phyloP scores from a whole-genome alignment of 176 grass and related monocot species.

The Eremochloa ophiuroides region DNA sequence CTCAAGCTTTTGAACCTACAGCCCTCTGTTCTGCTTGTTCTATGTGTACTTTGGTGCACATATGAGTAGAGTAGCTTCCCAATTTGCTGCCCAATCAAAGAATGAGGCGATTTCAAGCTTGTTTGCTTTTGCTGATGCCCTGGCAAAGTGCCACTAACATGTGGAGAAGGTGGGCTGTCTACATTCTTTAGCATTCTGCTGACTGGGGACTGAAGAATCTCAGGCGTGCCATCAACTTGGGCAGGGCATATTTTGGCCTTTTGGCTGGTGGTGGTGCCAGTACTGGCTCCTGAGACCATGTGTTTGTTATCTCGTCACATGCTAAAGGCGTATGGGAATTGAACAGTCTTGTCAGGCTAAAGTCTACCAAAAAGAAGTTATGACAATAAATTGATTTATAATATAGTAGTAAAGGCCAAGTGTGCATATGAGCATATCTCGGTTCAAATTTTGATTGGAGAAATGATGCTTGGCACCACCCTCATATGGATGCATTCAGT shows the following conservation, averaged over 20 bases:
- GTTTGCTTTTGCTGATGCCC: constrained; percentile 19
- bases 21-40: background rate
- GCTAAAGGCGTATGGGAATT: background rate
- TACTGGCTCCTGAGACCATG: background rate
- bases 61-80: background rate
- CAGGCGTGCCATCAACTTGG: background rate
- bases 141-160: constrained; percentile 21
- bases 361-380: background rate
- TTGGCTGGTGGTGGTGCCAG: background rate
- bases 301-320: background rate
- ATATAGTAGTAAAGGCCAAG: too few relatives aligned
- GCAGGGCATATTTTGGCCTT: background rate
- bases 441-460: background rate
- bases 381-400: background rate
- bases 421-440: background rate
- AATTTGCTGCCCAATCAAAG: background rate
- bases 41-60: background rate
- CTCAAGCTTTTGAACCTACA: background rate
- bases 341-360: too few relatives aligned
- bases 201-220: background rate
- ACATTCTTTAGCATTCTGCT: background rate
- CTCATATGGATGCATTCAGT: background rate
- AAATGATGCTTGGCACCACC: background rate
- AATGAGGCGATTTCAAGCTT: constrained; percentile 1
- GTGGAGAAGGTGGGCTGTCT: background rate